Evolutionary conservation across 2,329 filamentous ascomycete species (phyloP).

Genomic region (Fusarium penzigii): DNA sequence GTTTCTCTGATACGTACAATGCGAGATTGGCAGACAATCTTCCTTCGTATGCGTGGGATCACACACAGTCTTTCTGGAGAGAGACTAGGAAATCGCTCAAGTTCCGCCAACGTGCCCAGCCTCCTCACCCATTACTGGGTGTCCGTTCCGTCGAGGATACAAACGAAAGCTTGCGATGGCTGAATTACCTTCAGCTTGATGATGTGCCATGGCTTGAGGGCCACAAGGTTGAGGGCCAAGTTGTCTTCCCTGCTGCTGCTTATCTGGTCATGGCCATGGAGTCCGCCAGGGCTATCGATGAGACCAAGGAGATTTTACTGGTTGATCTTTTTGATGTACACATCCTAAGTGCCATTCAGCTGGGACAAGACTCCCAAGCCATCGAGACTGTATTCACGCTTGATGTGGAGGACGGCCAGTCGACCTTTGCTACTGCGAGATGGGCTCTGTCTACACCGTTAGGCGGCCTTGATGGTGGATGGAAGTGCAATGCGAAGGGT

Average conservation of each 20-base stretch:
- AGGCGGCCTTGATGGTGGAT: not conserved
- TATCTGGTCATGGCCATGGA: slow-evolving; percentile 42
- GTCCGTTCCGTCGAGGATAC: not conserved
- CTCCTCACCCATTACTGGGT: slow-evolving; percentile 4
- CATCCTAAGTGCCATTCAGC: slow-evolving; percentile 3
- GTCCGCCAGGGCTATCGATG: slow-evolving; percentile 11
- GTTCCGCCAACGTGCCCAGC: not conserved
- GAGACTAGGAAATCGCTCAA: slow-evolving; percentile 1
- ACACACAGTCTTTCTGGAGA: slow-evolving; percentile 3
- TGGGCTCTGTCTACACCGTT: not conserved
- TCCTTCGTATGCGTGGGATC: slow-evolving; percentile 8
- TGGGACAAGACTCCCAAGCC: not conserved
- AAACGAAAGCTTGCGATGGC: slow-evolving; percentile 23
- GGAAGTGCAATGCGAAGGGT: not conserved
- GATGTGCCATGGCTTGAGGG: slow-evolving; percentile 41
- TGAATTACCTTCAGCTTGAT: slow-evolving; percentile 22
- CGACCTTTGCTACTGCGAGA: not conserved
- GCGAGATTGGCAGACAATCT: slow-evolving; percentile 28
- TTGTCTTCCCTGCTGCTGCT: slow-evolving; percentile 42
- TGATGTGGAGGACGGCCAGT: not conserved
- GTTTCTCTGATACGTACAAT: not conserved
- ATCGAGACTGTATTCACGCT: not conserved
- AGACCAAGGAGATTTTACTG: not conserved
- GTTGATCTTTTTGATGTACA: slow-evolving; percentile 7
- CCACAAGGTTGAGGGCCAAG: slow-evolving; percentile 35